A percentile compares a stretch with the other conserved stretches of the same genome.
Evolutionary conservation across 345 rosid species (phyloP).

Genomic region (Clarkia xantiana): DNA sequence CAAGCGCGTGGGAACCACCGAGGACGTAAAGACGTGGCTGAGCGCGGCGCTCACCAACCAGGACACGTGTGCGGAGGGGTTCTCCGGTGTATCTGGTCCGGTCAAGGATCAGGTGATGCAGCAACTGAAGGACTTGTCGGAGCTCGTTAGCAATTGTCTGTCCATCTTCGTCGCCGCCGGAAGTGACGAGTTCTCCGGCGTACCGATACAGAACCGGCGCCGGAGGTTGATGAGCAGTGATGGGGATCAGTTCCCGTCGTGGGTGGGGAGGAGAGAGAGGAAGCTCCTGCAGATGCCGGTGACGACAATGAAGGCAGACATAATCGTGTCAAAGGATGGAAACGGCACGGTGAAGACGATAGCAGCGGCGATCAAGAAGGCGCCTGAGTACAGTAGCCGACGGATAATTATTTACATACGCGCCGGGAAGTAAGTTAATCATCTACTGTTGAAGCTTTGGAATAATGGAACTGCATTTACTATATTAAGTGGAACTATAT

Average conservation of each 20-base stretch:
- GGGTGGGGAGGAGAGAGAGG: conserved; percentile 57
- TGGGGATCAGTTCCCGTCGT: conserved; percentile 37
- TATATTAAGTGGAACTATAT: not conserved
- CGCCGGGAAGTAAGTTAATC: conserved; percentile 86
- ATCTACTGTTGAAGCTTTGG: not conserved
- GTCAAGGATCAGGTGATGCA: conserved; percentile 51
- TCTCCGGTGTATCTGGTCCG: conserved; percentile 33
- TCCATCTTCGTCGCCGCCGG: conserved; percentile 50
- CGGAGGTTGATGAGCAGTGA: conserved; percentile 16
- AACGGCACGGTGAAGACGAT: conserved; percentile 78
- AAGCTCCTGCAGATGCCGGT: conserved; percentile 37
- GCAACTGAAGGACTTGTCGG: conserved; percentile 59
- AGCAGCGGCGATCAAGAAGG: conserved; percentile 77
- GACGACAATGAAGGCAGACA: conserved; percentile 60
- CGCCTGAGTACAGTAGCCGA: conserved; percentile 53
- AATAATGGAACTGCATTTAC: no score
- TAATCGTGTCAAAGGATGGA: conserved; percentile 70
- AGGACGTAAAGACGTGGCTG: conserved; percentile 79
- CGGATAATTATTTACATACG: conserved; percentile 71
- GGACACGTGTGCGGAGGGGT: conserved; percentile 89
- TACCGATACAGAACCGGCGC: conserved; percentile 78
- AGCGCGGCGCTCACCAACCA: conserved; percentile 86
- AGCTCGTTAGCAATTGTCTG: conserved; percentile 78
- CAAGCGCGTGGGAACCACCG: not conserved
- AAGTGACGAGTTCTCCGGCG: conserved; percentile 54